These are phyloP conservation scores for Rossbeevera mucosa DNA, from an alignment of 768 basidiomycete species.

Conservation along the genomic window DNA sequence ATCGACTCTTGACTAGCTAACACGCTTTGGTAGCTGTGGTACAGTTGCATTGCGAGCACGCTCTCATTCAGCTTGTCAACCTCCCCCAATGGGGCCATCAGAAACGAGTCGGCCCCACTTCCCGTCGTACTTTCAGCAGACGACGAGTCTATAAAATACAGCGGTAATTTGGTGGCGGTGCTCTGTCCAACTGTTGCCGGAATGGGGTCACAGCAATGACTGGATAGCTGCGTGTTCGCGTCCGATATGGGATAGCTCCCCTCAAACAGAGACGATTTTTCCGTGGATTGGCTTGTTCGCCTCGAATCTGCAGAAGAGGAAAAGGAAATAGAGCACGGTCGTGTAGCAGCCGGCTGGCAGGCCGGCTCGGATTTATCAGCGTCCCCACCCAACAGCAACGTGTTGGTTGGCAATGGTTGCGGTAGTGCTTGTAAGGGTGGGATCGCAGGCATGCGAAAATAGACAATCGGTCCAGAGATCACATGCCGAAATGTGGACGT, in stretches of 20 bases:
- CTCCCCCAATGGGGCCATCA: slow-evolving; percentile 39
- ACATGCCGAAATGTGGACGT: slow-evolving; percentile 69
- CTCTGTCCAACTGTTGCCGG: slow-evolving; percentile 3
- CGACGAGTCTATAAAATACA: slow-evolving; percentile 46
- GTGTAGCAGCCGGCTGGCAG: slow-evolving; percentile 19
- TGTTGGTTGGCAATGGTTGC: slow-evolving; percentile 25
- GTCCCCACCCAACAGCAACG: slow-evolving; percentile 21
- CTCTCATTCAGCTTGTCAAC: slow-evolving; percentile 49
- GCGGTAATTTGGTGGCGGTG: slow-evolving; percentile 25
- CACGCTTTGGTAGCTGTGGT: slow-evolving; percentile 56
- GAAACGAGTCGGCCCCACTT: slow-evolving; percentile 27
- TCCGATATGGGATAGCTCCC: slow-evolving; percentile 27
- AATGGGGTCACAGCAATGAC: slow-evolving; percentile 15
- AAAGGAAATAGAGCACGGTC: slow-evolving; percentile 49
- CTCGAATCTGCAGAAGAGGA: slow-evolving; percentile 47
- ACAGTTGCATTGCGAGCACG: slow-evolving; percentile 67
- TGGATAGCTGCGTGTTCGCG: slow-evolving; percentile 20
- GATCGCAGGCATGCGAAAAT: slow-evolving; percentile 66
- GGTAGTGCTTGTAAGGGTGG: slow-evolving; percentile 53
- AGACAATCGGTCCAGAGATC: slow-evolving; percentile 52
- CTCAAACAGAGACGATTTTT: slow-evolving; percentile 29
- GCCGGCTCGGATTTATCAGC: slow-evolving; percentile 22
- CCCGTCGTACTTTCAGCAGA: slow-evolving; percentile 40
- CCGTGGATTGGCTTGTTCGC: slow-evolving; percentile 26
- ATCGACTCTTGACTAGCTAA: slow-evolving; percentile 68